Evolutionary conservation across 345 rosid genomes (phyloP).

Genomic region (Balakata baccata): DNA sequence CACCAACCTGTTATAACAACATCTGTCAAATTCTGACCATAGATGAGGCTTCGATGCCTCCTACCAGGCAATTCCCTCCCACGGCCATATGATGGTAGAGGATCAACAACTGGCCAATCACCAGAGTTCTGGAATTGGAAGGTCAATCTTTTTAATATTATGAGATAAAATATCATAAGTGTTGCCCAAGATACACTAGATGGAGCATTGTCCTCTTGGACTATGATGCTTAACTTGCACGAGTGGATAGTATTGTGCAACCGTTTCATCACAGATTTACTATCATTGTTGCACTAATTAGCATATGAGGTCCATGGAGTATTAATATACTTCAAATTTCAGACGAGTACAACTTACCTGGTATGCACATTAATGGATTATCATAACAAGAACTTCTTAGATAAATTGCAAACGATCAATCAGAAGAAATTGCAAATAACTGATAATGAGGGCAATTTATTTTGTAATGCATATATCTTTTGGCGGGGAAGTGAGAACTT

Average conservation of each 20-base stretch:
- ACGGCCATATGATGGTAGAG: slow-evolving; percentile 94
- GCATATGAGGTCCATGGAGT: slow-evolving; percentile 11
- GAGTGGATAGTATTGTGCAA: slow-evolving; percentile 11
- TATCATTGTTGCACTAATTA: slow-evolving; percentile 9
- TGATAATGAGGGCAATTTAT: neutral
- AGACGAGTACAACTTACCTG: slow-evolving; percentile 1
- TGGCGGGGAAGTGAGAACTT: slow-evolving; percentile 29
- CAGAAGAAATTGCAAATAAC: neutral
- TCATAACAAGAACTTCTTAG: neutral
- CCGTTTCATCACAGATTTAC: slow-evolving; percentile 9
- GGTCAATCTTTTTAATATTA: slow-evolving; percentile 11
- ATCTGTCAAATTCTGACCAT: slow-evolving; percentile 85
- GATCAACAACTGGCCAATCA: slow-evolving; percentile 93
- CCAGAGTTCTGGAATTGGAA: slow-evolving; percentile 52
- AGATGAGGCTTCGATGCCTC: slow-evolving; percentile 88
- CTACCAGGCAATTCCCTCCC: slow-evolving; percentile 89
- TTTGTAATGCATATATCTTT: neutral
- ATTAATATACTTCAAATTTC: slow-evolving; percentile 6
- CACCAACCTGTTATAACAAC: slow-evolving; percentile 87
- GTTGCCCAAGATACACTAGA: slow-evolving; percentile 3
- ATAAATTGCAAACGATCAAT: slow-evolving; percentile 2
- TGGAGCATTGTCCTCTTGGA: slow-evolving; percentile 6
- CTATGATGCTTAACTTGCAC: slow-evolving; percentile 8
- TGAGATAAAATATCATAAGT: slow-evolving; percentile 11
- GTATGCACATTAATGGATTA: slow-evolving; percentile 7